Evolutionary conservation across 208 protist genomes (phyloP), one percentile per base, ranked within the genome.

Genomic region (Trypanosoma avium): DNA sequence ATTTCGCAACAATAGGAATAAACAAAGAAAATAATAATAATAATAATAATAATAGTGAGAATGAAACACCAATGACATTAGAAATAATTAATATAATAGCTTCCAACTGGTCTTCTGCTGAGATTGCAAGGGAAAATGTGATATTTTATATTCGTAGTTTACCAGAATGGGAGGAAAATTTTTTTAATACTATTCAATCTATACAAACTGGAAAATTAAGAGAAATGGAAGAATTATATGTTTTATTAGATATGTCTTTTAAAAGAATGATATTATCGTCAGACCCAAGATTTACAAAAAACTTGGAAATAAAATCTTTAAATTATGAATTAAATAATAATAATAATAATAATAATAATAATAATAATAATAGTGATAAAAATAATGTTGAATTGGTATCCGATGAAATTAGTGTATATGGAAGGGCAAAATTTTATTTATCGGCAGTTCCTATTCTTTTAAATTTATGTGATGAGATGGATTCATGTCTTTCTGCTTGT

Each of bases 391-490:
- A n/a, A n/a, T n/a, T n/a, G n/a, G n/a, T n/a, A n/a, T n/a, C n/a
- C n/a, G n/a, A 42, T 42, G 36, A 42, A 42, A 42, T 3, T 42
- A 15, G 17, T 2, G 10, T 42, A 42, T 42, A 15, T 9, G 36
- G 36, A 9, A 42, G 17, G 17, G 7, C 36, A 42, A 42, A 42
- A 42, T 42, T 13, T 42, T 42, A 30, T 29, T 29, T 58, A 22
- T 58, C 53, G 9, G 3, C 36, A 22, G 53, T 58, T 13, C 53
- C 53, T 2, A 5, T 13, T 21, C 2, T 58, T 22, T 19, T 58
- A 15, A 22, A 58, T 12, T 33, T 58, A 10, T 58, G 53, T 30
- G 53, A 58, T 30, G 53, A 10, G 1, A 58, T 58, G 53, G 53
- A 58, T 30, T 10, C 9, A 9, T 58, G 35, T 33, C 35, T 24